Base-by-base conservation (phyloP, 768 basidiomycete genomes). In the Hericium alpestre region DNA sequence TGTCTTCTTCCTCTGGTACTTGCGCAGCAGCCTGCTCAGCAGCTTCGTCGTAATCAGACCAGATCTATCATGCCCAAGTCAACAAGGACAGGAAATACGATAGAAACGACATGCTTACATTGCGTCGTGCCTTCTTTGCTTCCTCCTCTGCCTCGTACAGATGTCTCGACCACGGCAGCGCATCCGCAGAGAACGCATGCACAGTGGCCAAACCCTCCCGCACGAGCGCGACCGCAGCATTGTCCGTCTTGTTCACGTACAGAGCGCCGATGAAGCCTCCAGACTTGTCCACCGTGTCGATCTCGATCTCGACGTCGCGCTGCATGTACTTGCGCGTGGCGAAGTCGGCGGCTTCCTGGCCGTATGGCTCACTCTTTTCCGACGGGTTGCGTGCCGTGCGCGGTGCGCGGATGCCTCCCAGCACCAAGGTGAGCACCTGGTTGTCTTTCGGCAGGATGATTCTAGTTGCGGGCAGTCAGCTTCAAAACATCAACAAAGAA, bases 251-350 rank as follows among this genome's bases (percentile, higher is more conserved):
- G 70, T 88, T 87, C 63, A 88, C 56, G 69, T 86, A 94, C 55
- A 98, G 76, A 1, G 86, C 72, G 13, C 94, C 94, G 61, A 97
- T 94, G 71, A 95, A 97, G 3, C 96, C 96, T 40, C 95, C 95
- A 4, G 87, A 86, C 71, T 96, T 97, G 74, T 99, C 95, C 15
- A 86, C 81, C 15, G 80, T 79, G 58, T 95, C 91, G 49, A 97
- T 84, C 63, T 91, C 88, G 58, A 98, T 84, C 69, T 99, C 95
- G 6, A 92, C 84, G 65, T 99, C 95, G 27, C 95, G 83, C 69
- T 99, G 95, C 86, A 97, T 86, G 67, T 86, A 93, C 59, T 80
- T 79, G 46, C 83, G 80, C 8, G 80, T 79, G 2, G 91, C 78
- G 64, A 90, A 97, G 40, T 91, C 86, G 4, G 80, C 74, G 4